Evolutionary conservation across 345 rosid species (phyloP).

Genomic region (Heritiera littoralis): DNA sequence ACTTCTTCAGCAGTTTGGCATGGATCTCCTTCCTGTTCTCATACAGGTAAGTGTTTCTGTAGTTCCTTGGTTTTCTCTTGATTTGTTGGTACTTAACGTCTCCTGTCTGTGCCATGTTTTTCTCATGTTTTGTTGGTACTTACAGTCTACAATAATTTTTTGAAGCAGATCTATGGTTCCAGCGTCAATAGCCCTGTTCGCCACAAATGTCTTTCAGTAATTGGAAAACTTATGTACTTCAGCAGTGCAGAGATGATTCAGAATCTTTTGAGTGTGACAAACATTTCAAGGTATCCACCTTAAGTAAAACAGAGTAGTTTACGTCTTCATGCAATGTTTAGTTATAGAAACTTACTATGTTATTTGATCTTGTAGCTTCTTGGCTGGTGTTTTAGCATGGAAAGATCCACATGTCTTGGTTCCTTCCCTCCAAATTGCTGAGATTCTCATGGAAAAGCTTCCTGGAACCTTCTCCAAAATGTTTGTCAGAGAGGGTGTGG

Average conservation of each 20-base stretch:
- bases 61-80: constrained; percentile 20
- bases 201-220: constrained; percentile 92
- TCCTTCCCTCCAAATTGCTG: constrained; percentile 96
- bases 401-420: constrained; percentile 97
- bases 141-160: constrained; percentile 27
- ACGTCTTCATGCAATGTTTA: neutral
- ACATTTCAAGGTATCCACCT: constrained; percentile 78
- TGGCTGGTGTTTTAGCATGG: constrained; percentile 99
- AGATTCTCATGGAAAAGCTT: constrained; percentile 98
- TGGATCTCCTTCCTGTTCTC: constrained; percentile 95
- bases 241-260: constrained; percentile 91
- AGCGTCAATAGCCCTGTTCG: constrained; percentile 94
- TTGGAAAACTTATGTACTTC: constrained; percentile 95
- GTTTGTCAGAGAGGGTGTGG: constrained; percentile 97
- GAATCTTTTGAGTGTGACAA: constrained; percentile 74
- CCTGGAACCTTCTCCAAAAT: constrained; percentile 93
- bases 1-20: constrained; percentile 90
- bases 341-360: constrained; percentile 16
- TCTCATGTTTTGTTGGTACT: constrained; percentile 24
- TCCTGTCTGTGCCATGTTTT: constrained; percentile 17
- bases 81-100: constrained; percentile 22
- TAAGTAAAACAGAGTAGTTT: constrained; percentile 7
- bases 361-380: constrained; percentile 54
- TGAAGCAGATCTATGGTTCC: constrained; percentile 91
- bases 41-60: constrained; percentile 60